Evolutionary conservation across 495 filamentous ascomycete species (phyloP), one percentile per base, ranked within the genome.

Genomic region (Tuber aestivum): DNA sequence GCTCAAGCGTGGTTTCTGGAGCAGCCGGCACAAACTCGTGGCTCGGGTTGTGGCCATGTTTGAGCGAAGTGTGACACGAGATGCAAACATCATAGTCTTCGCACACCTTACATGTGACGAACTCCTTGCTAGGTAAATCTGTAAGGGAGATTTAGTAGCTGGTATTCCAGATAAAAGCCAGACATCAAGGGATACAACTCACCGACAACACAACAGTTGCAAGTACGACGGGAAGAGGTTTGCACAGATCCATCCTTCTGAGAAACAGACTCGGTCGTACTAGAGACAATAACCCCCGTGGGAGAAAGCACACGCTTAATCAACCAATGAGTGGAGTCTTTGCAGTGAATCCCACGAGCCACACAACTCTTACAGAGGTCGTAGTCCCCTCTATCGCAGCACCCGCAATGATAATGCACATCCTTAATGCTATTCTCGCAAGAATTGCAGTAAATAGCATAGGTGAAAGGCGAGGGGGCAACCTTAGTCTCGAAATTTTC

Each of bases 21-120:
- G 90, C 88, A 70, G 89, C 91, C 27, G 91, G 85, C 65, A 85
- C 85, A 82, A 99, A 97, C 44, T 86, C 89, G 82, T 99, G 95
- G 76, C 88, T 92, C 72, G 95, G 95, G 82, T 99, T 92, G 82
- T 99, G 95, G 61, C 96, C 96, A 81, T 99, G 95, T 79, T 90
- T 90, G 83, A 91, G 87, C 69, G 85, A 87, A 71, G 89, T 84
- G 61, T 95, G 92, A 85, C 95, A 99, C 41, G 85, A 83, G 74
- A 93, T 87, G 88, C 95, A 99, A 42, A 99, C 89, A 81, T 98
- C 95, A 83, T 89, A 98, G 84, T 98, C 95, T 5, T 92, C 91
- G 83, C 95, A 99, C 65, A 87, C 86, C 16, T 86, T 88, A 87
- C 95, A 99, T 75, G 92, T 93, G 74, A 97, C 90, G 82, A 97